Base-by-base conservation (phyloP, 2,329 filamentous ascomycete genomes). In the Pseudomassariella vexata region DNA sequence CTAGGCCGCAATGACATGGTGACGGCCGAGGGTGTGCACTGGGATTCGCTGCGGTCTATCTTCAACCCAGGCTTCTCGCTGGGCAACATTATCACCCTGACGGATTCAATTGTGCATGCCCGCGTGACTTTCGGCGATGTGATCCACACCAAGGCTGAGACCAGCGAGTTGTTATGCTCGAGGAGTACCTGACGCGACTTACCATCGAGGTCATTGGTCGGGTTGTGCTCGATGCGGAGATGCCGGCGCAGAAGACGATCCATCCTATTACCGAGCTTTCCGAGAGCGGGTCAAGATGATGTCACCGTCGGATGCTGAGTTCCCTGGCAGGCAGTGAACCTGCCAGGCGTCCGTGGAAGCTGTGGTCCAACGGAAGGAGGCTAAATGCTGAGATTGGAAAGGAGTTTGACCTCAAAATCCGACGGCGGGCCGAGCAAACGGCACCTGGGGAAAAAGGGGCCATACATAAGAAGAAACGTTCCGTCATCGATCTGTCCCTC, bases 381-480 rank as follows among this genome's bases (percentile, higher is more conserved):
- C 18, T 30, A 15, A 21, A 30, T 14, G n/a, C 14, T 15, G 28
- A 21, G 11, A 23, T 30, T 3, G 16, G 19, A 19, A 30, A 12
- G 14, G 28, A 30, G 18, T 14, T 30, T 14, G 28, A 30, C 28
- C 18, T 22, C 19, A 30, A 30, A n/a, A 30, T 30, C 17, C 10
- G 17, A 3, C 19, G 28, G 12, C 28, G 28, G 12, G 19, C 28
- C n/a, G 19, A 22, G 8, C 6, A 10, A 12, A 11, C 12, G 9
- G 28, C 18, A 8, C 19, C 12, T n/a, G 28, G 28, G 4, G 19
- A 15, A 6, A 22, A 12, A 23, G 19, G 12, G 16, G 19, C 19
- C n/a, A n/a, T n/a, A n/a, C n/a, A n/a, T n/a, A n/a, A n/a, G n/a
- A 30, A 30, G 28, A 30, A 19, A 30, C 28, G 28, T 7, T 30